Conservation (phyloP, 768 basidiomycete genomes). For the Russula lepida region DNA sequence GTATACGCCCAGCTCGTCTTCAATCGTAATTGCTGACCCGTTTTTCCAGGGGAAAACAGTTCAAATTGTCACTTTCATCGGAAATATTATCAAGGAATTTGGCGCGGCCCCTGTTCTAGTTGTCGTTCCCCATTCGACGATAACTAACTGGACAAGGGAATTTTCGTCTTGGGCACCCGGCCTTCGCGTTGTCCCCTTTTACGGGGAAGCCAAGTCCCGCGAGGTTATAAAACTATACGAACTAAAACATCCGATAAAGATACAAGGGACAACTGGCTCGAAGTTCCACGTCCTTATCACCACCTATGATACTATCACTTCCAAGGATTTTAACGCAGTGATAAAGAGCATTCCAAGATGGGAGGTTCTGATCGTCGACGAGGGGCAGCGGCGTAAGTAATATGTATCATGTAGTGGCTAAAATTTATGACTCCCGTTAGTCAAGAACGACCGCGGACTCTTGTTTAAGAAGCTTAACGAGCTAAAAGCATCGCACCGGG, state of each 20-base stretch:
- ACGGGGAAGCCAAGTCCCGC: slow-evolving; percentile 71
- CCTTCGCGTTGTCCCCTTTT: slow-evolving; percentile 74
- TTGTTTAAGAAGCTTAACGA: slow-evolving; percentile 80
- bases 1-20: slow-evolving; percentile 33
- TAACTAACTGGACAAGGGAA: slow-evolving; percentile 93
- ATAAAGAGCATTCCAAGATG: slow-evolving; percentile 83
- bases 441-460: slow-evolving; percentile 73
- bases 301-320: slow-evolving; percentile 79
- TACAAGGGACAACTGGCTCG: slow-evolving; percentile 39
- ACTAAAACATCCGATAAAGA: slow-evolving; percentile 46
- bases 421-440: slow-evolving; percentile 34
- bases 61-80: slow-evolving; percentile 81
- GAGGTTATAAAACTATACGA: slow-evolving; percentile 79
- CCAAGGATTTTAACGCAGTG: slow-evolving; percentile 59
- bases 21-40: background rate
- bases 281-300: slow-evolving; percentile 89
- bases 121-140: slow-evolving; percentile 93
- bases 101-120: slow-evolving; percentile 74
- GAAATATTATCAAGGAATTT: slow-evolving; percentile 46
- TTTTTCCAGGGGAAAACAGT: slow-evolving; percentile 74
- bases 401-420: slow-evolving; percentile 10
- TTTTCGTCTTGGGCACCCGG: slow-evolving; percentile 80
- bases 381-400: slow-evolving; percentile 78
- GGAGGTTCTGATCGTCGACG: slow-evolving; percentile 92
- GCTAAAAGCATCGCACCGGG: slow-evolving; percentile 65